These are phyloP conservation scores for Beauveria asiatica DNA, from an alignment of 2,329 filamentous ascomycete species.

Conservation along the genomic window DNA sequence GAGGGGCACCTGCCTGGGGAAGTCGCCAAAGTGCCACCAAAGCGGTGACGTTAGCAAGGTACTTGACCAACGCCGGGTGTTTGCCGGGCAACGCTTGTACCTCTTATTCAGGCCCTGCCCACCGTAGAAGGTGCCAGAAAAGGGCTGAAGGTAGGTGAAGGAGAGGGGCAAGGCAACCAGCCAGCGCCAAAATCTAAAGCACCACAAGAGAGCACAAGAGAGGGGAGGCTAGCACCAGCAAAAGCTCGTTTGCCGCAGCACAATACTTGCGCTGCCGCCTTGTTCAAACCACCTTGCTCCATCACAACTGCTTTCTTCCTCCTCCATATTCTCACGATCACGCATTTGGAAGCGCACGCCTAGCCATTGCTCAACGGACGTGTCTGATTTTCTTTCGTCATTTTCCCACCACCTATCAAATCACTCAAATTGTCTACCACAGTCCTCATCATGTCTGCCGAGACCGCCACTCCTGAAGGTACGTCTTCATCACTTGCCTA, in stretches of 20 bases:
- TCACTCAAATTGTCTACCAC: constrained; percentile 7
- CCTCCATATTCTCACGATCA: neutral
- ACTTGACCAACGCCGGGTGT: neutral
- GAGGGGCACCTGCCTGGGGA: neutral
- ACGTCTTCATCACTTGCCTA: constrained; percentile 13
- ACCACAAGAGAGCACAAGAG: neutral
- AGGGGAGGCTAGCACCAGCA: neutral
- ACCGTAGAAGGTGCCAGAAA: constrained; percentile 11
- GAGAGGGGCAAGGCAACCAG: constrained; percentile 1
- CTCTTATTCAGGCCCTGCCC: neutral
- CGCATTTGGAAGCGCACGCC: neutral
- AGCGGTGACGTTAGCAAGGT: neutral
- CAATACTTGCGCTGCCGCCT: neutral
- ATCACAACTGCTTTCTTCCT: constrained; percentile 5
- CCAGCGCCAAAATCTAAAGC: neutral
- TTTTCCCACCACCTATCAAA: constrained; percentile 7
- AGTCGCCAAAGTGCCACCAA: neutral
- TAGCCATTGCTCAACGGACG: constrained; percentile 8
- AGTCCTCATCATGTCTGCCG: constrained; percentile 18
- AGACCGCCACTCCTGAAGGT: constrained; percentile 31
- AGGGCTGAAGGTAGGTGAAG: constrained; percentile 1
- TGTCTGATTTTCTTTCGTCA: neutral
- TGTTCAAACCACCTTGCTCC: neutral
- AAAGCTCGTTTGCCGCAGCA: constrained; percentile 1
- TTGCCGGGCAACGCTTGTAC: neutral